Base-by-base conservation (phyloP, 306 rosid genomes). In the Inga leiocalycina region DNA sequence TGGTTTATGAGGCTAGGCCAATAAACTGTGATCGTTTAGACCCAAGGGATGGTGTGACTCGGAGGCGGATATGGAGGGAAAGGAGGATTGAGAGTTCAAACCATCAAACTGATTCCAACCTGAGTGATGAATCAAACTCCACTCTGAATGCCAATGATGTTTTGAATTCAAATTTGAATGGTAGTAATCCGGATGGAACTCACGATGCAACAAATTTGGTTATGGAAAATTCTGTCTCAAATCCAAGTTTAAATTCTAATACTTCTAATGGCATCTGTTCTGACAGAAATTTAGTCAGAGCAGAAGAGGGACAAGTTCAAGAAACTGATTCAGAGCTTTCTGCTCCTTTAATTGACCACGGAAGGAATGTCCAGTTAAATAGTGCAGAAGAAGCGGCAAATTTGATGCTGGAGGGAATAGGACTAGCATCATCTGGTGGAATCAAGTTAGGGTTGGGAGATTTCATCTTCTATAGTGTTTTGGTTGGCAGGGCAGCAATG, bases 401-500 rank as follows among this genome's bases (percentile, higher is more conserved):
- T 81, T 70, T 90, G 90, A 67, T 92, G 89, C 78, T 91, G 39
- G 98, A 95, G 84, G 99, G 99, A 67, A 96, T 96, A 82, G 98
- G 97, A 46, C 78, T 96, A 89, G 98, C 90, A 34, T 91, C 98
- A 17, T 86, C 99, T 22, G 98, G 99, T 64, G 97, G 97, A 43
- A 96, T 93, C 90, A 96, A 96, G 89, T 86, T 96, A 69, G 99
- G 99, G 83, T 86, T 93, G 8, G 99, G 99, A 12, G 99, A 96
- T 85, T 93, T 96, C 83, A 93, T 96, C 83, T 96, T 96, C 93
- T 96, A 96, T 66, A 93, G 98, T 77, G 94, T 96, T 77, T 85
- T 96, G 92, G 99, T 96, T 69, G 99, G 98, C 69, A 90, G 99
- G 83, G 99, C 99, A 3, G 98, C 98, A 2, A 93, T 96, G 99